phyloP scores from a whole-genome alignment of 1,284 basidiomycete species.

The Cystobasidiaceae sp. region DNA sequence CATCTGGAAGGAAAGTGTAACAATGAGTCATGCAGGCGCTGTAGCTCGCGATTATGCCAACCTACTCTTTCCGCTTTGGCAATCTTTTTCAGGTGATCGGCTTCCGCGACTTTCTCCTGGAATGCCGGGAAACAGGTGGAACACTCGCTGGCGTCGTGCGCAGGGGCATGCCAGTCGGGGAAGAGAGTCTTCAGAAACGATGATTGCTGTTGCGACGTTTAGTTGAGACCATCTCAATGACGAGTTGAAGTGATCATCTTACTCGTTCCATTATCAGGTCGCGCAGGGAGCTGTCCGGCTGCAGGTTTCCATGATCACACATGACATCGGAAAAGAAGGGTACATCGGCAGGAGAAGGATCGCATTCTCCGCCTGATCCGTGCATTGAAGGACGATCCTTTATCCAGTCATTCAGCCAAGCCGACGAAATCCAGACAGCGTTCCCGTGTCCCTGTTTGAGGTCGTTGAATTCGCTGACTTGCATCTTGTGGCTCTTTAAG shows the following conservation, averaged over 20 bases:
- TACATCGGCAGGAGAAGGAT: slow-evolving; percentile 60
- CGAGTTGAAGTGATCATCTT: too few relatives aligned
- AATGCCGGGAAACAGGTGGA: too few relatives aligned
- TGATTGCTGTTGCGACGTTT: slow-evolving; percentile 54
- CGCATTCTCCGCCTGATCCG: slow-evolving; percentile 49
- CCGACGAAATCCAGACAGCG: slow-evolving; percentile 58
- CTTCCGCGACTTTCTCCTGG: too few relatives aligned
- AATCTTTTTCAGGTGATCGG: neutral
- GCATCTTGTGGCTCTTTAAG: slow-evolving; percentile 58
- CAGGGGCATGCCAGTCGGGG: slow-evolving; percentile 57
- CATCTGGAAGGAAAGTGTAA: too few relatives aligned
- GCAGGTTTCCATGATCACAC: slow-evolving; percentile 63
- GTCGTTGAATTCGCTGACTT: slow-evolving; percentile 53
- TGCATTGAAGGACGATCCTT: slow-evolving; percentile 68
- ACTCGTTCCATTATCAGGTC: too few relatives aligned
- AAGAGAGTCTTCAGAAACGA: slow-evolving; percentile 57
- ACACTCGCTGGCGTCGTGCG: neutral
- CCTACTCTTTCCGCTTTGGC: slow-evolving; percentile 15
- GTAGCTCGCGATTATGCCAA: too few relatives aligned
- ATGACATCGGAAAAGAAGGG: slow-evolving; percentile 58
- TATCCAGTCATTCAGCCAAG: slow-evolving; percentile 71
- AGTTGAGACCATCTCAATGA: too few relatives aligned
- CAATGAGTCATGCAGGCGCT: too few relatives aligned
- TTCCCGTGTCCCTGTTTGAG: neutral
- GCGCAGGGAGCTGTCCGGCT: slow-evolving; percentile 47